Evolutionary conservation across 768 basidiomycete species (phyloP).

Genomic region (Russula emetica): DNA sequence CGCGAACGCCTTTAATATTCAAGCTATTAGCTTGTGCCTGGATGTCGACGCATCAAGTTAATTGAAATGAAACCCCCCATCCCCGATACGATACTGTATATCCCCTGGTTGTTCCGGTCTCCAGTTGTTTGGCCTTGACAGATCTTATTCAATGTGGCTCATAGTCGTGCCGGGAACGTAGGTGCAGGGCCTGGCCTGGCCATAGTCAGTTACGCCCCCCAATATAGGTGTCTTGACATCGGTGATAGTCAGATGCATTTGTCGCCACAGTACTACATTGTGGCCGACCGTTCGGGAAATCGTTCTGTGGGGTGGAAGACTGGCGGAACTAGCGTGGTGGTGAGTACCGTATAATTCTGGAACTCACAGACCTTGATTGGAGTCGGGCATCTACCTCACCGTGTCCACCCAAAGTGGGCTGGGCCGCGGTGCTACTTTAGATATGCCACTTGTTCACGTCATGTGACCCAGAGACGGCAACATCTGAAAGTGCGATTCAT

Average conservation of each 20-base stretch:
- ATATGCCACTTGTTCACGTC: neutral
- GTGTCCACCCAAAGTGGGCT: too few relatives aligned
- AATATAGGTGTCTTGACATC: slow-evolving; percentile 2
- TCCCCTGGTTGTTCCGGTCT: neutral
- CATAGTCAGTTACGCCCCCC: slow-evolving; percentile 2
- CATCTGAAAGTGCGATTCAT: slow-evolving; percentile 13
- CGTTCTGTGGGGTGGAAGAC: neutral
- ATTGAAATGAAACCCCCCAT: neutral
- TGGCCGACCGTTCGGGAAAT: neutral
- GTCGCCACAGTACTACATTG: neutral
- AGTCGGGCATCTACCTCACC: too few relatives aligned
- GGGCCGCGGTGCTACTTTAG: neutral
- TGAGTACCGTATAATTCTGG: neutral
- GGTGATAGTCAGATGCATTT: slow-evolving; percentile 7
- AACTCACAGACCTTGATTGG: neutral
- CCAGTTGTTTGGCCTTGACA: neutral
- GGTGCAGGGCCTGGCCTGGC: neutral
- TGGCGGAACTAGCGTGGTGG: neutral
- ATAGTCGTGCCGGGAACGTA: slow-evolving; percentile 1
- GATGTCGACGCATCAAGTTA: slow-evolving; percentile 9
- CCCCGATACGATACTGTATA: too few relatives aligned
- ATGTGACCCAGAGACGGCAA: slow-evolving; percentile 6
- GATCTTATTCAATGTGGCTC: neutral
- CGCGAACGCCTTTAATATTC: neutral
- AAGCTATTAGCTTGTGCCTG: slow-evolving; percentile 8